Evolutionary conservation across 768 basidiomycete genomes (phyloP).

Genomic region (Gyrodon lividus): DNA sequence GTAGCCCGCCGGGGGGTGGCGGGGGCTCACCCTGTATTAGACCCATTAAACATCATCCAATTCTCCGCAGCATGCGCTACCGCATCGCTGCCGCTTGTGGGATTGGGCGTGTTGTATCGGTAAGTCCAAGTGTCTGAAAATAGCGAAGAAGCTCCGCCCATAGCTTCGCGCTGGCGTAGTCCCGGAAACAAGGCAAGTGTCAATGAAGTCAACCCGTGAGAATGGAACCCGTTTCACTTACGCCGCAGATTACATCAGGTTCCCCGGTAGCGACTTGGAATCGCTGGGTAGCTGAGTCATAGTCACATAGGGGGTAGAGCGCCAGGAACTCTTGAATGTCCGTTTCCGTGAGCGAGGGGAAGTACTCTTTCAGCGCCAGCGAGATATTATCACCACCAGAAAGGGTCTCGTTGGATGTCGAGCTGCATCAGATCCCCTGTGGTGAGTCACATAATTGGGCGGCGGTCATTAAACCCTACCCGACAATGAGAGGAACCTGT

Average conservation of each 20-base stretch:
- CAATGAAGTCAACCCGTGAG: background rate
- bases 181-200: background rate
- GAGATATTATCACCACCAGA: slow-evolving; percentile 38
- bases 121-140: slow-evolving; percentile 47
- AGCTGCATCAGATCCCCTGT: slow-evolving; percentile 26
- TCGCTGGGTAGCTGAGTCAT: slow-evolving; percentile 41
- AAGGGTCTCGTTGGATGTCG: slow-evolving; percentile 61
- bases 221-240: slow-evolving; percentile 31
- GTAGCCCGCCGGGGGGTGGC: background rate
- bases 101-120: slow-evolving; percentile 57
- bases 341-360: slow-evolving; percentile 42
- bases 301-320: slow-evolving; percentile 44
- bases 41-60: slow-evolving; percentile 67
- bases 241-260: slow-evolving; percentile 50
- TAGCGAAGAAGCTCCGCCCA: slow-evolving; percentile 42
- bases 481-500: slow-evolving; percentile 56
- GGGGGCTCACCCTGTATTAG: slow-evolving; percentile 52
- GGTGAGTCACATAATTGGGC: background rate
- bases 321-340: slow-evolving; percentile 40
- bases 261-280: slow-evolving; percentile 51
- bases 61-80: slow-evolving; percentile 59
- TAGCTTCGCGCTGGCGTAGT: slow-evolving; percentile 39
- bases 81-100: slow-evolving; percentile 34
- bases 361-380: slow-evolving; percentile 39
- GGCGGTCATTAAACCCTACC: slow-evolving; percentile 37